These are phyloP conservation scores for Aspergillus quadrilineatus DNA, from an alignment of 2,329 filamentous ascomycete species.

Conservation along the genomic window DNA sequence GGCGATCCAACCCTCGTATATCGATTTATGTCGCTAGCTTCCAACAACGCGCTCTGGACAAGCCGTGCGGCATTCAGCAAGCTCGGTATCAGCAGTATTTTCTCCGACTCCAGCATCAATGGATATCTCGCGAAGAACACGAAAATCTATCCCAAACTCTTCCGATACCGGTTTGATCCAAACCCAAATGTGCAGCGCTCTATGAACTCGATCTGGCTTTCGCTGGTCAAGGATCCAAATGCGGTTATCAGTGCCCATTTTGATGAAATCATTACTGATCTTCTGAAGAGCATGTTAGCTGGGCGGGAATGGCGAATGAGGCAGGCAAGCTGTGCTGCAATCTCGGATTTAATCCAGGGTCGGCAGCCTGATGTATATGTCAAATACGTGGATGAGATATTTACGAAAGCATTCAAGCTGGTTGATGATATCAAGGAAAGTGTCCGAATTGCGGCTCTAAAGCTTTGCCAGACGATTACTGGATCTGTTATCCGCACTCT, in stretches of 20 bases:
- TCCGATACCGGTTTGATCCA: constrained; percentile 90
- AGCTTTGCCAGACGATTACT: constrained; percentile 79
- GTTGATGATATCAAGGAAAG: constrained; percentile 94
- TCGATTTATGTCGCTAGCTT: constrained; percentile 95
- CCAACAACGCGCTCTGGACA: constrained; percentile 95
- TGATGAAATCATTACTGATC: constrained; percentile 81
- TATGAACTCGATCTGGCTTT: constrained; percentile 98
- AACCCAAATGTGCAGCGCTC: constrained; percentile 89
- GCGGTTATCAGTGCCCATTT: constrained; percentile 77
- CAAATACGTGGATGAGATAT: constrained; percentile 79
- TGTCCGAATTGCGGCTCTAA: constrained; percentile 76
- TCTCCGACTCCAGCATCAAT: constrained; percentile 74
- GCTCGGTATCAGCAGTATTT: constrained; percentile 86
- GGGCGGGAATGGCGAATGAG: constrained; percentile 91
- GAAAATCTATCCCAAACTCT: constrained; percentile 93
- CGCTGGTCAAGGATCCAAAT: constrained; percentile 84
- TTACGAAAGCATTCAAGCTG: constrained; percentile 82
- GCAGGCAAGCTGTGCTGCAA: constrained; percentile 86
- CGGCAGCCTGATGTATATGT: constrained; percentile 75
- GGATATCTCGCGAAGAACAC: constrained; percentile 75
- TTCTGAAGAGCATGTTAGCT: constrained; percentile 74
- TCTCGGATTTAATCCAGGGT: constrained; percentile 83
- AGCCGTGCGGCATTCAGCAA: constrained; percentile 94
- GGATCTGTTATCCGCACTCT: constrained; percentile 82
- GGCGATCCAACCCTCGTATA: constrained; percentile 96